Conservation (phyloP, 1,139 yeast species). For the Nakaseomyces glabratus region DNA sequence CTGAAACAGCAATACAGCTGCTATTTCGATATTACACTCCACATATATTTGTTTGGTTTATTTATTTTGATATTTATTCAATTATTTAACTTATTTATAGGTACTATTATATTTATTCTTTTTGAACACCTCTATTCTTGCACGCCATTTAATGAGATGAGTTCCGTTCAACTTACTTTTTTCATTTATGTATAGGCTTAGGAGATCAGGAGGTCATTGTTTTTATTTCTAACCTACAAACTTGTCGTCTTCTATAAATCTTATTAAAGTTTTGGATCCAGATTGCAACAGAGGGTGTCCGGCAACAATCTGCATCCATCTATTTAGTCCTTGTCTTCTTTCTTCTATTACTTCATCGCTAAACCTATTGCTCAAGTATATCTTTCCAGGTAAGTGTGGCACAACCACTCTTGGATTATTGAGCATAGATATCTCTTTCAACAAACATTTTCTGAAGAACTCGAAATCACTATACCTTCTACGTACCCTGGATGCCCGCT, state of each 20-base stretch:
- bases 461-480: slow-evolving; percentile 90
- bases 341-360: slow-evolving; percentile 77
- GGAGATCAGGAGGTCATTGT: too few relatives aligned
- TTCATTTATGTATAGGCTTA: slow-evolving; percentile 9
- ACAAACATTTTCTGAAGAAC: slow-evolving; percentile 53
- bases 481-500: slow-evolving; percentile 59
- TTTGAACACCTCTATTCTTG: too few relatives aligned
- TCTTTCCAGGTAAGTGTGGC: slow-evolving; percentile 84
- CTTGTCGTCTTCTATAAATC: slow-evolving; percentile 76
- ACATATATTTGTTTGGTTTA: too few relatives aligned
- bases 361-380: slow-evolving; percentile 58
- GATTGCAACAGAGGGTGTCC: slow-evolving; percentile 93
- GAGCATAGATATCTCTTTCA: slow-evolving; percentile 41
- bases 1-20: not conserved
- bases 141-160: too few relatives aligned
- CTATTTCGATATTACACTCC: too few relatives aligned
- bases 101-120: too few relatives aligned
- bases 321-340: slow-evolving; percentile 75
- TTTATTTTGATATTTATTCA: too few relatives aligned
- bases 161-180: slow-evolving; percentile 1
- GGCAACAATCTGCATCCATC: slow-evolving; percentile 70
- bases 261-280: slow-evolving; percentile 71
- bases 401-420: slow-evolving; percentile 52
- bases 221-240: slow-evolving; percentile 22
- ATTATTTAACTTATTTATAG: too few relatives aligned